A percentile compares a stretch with the other conserved stretches of the same genome.
Evolutionary conservation across 2,329 filamentous ascomycete species (phyloP).

Genomic region (Trichoderma sp.): DNA sequence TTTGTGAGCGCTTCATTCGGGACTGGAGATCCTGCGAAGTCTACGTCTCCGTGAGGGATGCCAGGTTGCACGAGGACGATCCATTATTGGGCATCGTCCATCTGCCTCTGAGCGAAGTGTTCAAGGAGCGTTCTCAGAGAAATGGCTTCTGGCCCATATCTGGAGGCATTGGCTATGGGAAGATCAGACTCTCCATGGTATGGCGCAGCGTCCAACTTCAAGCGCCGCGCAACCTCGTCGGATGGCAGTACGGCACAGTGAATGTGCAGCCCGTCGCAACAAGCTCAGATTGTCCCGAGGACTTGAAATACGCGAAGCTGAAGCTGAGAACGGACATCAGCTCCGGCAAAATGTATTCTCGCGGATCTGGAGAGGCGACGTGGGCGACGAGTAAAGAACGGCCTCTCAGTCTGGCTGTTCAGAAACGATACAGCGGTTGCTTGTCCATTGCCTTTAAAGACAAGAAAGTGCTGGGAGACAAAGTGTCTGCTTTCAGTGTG

Average conservation of each 20-base stretch:
- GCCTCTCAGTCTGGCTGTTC: conserved; percentile 51
- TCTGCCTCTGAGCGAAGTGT: conserved; percentile 60
- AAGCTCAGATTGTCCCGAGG: conserved; percentile 43
- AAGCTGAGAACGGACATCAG: conserved; percentile 60
- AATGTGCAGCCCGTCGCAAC: conserved; percentile 56
- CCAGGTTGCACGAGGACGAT: conserved; percentile 67
- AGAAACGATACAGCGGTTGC: conserved; percentile 55
- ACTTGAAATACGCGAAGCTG: conserved; percentile 47
- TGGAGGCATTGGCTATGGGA: conserved; percentile 71
- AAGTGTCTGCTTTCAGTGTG: conserved; percentile 55
- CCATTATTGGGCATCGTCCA: conserved; percentile 69
- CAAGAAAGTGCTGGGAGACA: conserved; percentile 31
- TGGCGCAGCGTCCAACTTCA: conserved; percentile 68
- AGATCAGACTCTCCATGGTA: conserved; percentile 67
- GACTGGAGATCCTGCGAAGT: conserved; percentile 68
- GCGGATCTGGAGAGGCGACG: conserved; percentile 39
- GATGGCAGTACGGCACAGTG: conserved; percentile 71
- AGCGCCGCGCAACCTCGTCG: conserved; percentile 56
- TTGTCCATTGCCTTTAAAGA: conserved; percentile 56
- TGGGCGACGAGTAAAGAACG: conserved; percentile 53
- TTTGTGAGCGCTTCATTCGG: conserved; percentile 68
- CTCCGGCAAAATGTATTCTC: conserved; percentile 56
- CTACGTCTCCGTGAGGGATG: conserved; percentile 65
- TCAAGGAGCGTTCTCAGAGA: conserved; percentile 62
- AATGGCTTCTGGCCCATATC: conserved; percentile 65